These are phyloP conservation scores for Fusarium sp. DNA, from an alignment of 2,329 filamentous ascomycete species.

Conservation along the genomic window DNA sequence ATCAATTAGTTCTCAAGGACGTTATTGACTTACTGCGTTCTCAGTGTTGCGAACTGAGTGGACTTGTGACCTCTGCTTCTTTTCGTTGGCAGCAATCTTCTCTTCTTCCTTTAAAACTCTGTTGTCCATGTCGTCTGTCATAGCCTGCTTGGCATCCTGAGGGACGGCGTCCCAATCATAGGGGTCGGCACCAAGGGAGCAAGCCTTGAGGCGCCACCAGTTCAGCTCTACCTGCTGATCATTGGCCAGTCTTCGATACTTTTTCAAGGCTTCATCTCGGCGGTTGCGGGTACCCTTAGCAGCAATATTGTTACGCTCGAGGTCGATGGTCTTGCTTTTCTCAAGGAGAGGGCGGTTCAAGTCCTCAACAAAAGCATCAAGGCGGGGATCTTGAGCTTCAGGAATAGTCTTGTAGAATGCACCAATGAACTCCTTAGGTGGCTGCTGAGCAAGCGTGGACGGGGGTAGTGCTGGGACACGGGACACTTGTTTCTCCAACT, in stretches of 20 bases:
- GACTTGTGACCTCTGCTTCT: background rate
- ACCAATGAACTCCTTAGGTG: slow-evolving; percentile 45
- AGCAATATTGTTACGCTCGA: slow-evolving; percentile 55
- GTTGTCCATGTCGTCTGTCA: slow-evolving; percentile 38
- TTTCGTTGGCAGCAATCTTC: background rate
- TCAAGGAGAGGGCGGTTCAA: slow-evolving; percentile 30
- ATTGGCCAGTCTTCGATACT: slow-evolving; percentile 43
- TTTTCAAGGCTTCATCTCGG: slow-evolving; percentile 48
- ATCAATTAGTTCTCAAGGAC: background rate
- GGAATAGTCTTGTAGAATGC: slow-evolving; percentile 38
- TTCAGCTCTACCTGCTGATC: slow-evolving; percentile 44
- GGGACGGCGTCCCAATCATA: slow-evolving; percentile 43
- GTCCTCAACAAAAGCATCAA: slow-evolving; percentile 17
- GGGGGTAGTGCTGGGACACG: slow-evolving; percentile 50
- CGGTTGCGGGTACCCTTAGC: slow-evolving; percentile 54
- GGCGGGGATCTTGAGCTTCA: slow-evolving; percentile 1
- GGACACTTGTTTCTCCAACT: slow-evolving; percentile 40
- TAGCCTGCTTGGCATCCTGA: slow-evolving; percentile 27
- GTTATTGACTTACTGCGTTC: slow-evolving; percentile 14
- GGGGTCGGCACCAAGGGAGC: slow-evolving; percentile 43
- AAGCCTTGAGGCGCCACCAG: slow-evolving; percentile 49
- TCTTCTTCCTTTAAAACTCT: background rate
- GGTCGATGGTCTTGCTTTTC: slow-evolving; percentile 49
- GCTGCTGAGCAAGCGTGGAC: slow-evolving; percentile 40
- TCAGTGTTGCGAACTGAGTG: slow-evolving; percentile 13